Evolutionary conservation across 73 alveolate species (phyloP).

Genomic region (Loxodes magnus): DNA sequence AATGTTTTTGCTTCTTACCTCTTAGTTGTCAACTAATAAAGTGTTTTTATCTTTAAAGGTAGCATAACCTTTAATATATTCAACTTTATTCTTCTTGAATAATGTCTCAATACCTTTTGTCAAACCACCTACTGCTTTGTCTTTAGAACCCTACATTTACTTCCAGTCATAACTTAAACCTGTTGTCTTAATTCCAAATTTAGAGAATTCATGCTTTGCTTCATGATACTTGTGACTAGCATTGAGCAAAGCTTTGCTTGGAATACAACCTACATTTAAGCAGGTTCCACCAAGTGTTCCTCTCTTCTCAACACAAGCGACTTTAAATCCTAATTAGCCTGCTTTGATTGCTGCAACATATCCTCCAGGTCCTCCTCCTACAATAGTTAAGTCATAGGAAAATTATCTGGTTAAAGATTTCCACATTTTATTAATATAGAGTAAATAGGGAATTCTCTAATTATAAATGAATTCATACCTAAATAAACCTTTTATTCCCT

Average conservation of each 20-base stretch:
- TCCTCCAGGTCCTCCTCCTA: slow-evolving; percentile 92
- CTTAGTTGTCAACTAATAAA: slow-evolving; percentile 50
- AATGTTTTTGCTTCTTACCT: slow-evolving; percentile 57
- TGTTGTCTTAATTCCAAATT: slow-evolving; percentile 51
- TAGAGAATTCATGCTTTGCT: slow-evolving; percentile 49
- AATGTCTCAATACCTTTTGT: slow-evolving; percentile 80
- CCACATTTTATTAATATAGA: too few species aligned
- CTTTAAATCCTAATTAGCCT: slow-evolving; percentile 88
- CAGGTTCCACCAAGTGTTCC: slow-evolving; percentile 97
- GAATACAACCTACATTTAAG: slow-evolving; percentile 88
- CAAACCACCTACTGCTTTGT: slow-evolving; percentile 68
- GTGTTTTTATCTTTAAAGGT: slow-evolving; percentile 38
- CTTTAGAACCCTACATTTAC: slow-evolving; percentile 43
- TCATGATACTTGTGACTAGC: slow-evolving; percentile 57
- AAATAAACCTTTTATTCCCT: too few species aligned
- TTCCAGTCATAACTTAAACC: slow-evolving; percentile 45
- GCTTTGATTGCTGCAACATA: slow-evolving; percentile 93
- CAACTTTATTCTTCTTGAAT: slow-evolving; percentile 77
- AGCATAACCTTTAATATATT: slow-evolving; percentile 70
- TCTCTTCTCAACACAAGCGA: slow-evolving; percentile 91
- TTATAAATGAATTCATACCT: too few species aligned
- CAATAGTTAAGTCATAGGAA: slow-evolving; percentile 59
- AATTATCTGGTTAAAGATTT: too few species aligned
- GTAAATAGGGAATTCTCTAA: too few species aligned
- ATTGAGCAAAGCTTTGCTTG: slow-evolving; percentile 83